Evolutionary conservation across 1,139 yeast species (phyloP).

Genomic region (Yamadazyma spencermartinsiae): DNA sequence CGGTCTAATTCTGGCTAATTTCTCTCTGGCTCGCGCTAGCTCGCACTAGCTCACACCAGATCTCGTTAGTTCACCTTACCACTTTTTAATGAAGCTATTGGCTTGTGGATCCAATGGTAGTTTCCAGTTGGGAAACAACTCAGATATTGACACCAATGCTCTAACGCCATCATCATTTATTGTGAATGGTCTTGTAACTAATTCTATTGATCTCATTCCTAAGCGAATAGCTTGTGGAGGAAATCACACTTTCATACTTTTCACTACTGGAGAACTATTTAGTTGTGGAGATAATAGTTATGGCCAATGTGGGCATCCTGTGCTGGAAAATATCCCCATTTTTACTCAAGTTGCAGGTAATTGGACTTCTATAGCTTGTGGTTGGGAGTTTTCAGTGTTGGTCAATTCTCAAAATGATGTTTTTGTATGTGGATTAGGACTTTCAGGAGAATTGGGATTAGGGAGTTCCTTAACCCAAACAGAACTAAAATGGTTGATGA

Average conservation of each 20-base stretch:
- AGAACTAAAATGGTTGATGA: constrained; percentile 16
- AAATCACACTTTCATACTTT: constrained; percentile 71
- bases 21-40: too few species aligned
- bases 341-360: constrained; percentile 30
- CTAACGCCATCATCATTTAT: constrained; percentile 29
- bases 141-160: constrained; percentile 49
- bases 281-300: constrained; percentile 59
- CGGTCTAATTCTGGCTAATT: too few species aligned
- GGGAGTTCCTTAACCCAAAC: constrained; percentile 29
- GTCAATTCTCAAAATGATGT: constrained; percentile 43
- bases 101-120: constrained; percentile 83
- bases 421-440: constrained; percentile 60
- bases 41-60: too few species aligned
- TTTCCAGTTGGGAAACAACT: constrained; percentile 69
- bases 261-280: constrained; percentile 52
- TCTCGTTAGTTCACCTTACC: too few species aligned
- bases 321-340: constrained; percentile 5
- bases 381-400: constrained; percentile 76
- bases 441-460: constrained; percentile 74
- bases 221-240: constrained; percentile 71
- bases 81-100: constrained; percentile 14
- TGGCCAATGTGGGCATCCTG: constrained; percentile 53
- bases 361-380: constrained; percentile 56
- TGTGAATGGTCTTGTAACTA: constrained; percentile 13
- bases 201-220: constrained; percentile 6